A percentile compares a stretch with the other conserved stretches of the same genome.
phyloP scores from a whole-genome alignment of 345 rosid species.

The Camelina neglecta region DNA sequence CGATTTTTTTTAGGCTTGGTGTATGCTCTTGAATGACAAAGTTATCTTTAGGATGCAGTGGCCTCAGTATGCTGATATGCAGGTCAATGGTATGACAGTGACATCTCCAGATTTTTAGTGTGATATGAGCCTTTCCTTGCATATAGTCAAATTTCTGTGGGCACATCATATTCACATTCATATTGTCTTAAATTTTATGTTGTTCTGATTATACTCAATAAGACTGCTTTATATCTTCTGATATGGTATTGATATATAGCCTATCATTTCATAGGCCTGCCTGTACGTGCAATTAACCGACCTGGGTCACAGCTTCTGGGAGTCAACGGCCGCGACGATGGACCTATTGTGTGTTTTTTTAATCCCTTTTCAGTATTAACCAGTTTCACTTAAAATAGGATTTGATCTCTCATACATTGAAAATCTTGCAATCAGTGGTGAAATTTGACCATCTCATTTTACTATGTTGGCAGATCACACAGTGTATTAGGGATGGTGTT shows the following conservation, averaged over 20 bases:
- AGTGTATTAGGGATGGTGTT: slow-evolving; percentile 67
- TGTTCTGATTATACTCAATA: slow-evolving; percentile 6
- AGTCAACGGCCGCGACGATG: slow-evolving; percentile 95
- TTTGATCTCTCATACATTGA: slow-evolving; percentile 14
- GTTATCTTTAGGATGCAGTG: slow-evolving; percentile 97
- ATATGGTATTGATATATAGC: slow-evolving; percentile 17
- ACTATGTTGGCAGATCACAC: slow-evolving; percentile 61
- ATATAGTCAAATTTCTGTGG: not conserved
- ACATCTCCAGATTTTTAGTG: slow-evolving; percentile 17
- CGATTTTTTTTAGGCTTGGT: slow-evolving; percentile 74
- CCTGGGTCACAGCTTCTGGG: slow-evolving; percentile 93
- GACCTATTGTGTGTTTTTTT: slow-evolving; percentile 71
- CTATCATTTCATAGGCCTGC: slow-evolving; percentile 50
- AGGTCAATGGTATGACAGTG: slow-evolving; percentile 79
- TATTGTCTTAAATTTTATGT: not conserved
- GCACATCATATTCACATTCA: slow-evolving; percentile 13
- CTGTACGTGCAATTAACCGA: slow-evolving; percentile 79
- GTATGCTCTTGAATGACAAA: slow-evolving; percentile 98
- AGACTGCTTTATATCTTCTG: slow-evolving; percentile 6
- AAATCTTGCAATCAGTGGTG: slow-evolving; percentile 1
- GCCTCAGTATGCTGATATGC: slow-evolving; percentile 94
- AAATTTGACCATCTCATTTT: slow-evolving; percentile 18
- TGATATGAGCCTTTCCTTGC: slow-evolving; percentile 17
- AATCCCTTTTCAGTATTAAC: slow-evolving; percentile 26
- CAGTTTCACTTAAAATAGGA: slow-evolving; percentile 11